Evolutionary conservation across 2,329 filamentous ascomycete genomes (phyloP).

Genomic region (Rhynchosporium agropyri): DNA sequence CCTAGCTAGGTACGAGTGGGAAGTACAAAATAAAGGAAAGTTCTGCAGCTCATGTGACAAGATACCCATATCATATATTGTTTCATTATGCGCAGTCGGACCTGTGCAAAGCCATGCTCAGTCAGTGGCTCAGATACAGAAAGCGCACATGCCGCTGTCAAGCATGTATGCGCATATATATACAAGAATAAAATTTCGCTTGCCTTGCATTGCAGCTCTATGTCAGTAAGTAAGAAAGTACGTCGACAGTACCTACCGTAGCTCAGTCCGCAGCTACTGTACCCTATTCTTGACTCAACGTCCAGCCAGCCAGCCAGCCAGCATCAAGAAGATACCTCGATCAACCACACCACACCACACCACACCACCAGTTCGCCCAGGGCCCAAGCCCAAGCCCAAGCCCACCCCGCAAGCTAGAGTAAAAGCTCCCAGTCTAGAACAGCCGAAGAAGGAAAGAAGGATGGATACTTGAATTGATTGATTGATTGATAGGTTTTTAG

Average conservation of each 20-base stretch:
- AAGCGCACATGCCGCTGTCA: neutral
- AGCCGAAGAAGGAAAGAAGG: neutral
- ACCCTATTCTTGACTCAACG: neutral
- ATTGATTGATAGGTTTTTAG: no score
- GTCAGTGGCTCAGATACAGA: neutral
- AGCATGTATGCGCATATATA: neutral
- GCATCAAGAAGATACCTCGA: neutral
- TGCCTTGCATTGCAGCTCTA: conserved; percentile 5
- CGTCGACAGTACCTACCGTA: no score
- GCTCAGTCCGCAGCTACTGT: no score
- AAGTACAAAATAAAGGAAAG: conserved; percentile 1
- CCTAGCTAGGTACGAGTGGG: neutral
- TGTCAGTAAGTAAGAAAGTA: no score
- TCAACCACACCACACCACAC: neutral
- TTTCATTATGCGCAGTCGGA: neutral
- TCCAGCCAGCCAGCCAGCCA: neutral
- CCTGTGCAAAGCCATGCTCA: neutral
- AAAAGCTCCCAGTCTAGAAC: neutral
- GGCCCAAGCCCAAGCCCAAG: no score
- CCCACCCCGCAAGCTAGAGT: neutral
- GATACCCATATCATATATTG: neutral
- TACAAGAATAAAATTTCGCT: neutral
- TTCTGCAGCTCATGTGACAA: conserved; percentile 10
- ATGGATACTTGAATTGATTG: no score
- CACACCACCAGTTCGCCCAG: no score